Conservation (phyloP, 345 rosid species). For the Populus ilicifolia region DNA sequence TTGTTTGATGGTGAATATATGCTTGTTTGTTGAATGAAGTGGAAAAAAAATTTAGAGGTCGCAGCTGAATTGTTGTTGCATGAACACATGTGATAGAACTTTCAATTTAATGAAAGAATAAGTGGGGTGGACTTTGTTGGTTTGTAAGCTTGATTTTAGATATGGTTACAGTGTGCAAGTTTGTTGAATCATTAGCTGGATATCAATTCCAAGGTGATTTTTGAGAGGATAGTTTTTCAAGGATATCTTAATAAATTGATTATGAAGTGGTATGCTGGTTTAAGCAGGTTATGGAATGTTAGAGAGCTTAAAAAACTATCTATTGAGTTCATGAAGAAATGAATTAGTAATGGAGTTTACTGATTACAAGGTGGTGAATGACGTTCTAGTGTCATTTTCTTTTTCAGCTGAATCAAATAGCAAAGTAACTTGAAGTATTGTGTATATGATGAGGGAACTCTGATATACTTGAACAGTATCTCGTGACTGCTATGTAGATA, state of each 20-base stretch:
- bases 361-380: not conserved
- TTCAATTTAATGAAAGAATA: not conserved
- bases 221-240: not conserved
- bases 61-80: conserved; percentile 10
- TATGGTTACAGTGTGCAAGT: not conserved
- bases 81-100: conserved; percentile 5
- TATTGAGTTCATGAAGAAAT: not conserved
- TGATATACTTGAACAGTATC: not conserved
- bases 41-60: conserved; percentile 7
- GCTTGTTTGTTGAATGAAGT: not conserved
- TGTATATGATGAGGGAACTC: not conserved
- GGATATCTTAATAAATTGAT: not conserved
- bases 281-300: not conserved
- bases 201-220: not conserved
- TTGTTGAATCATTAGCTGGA: conserved; percentile 2
- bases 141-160: not conserved
- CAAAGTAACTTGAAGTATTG: not conserved
- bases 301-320: conserved; percentile 6
- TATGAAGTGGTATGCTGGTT: not conserved
- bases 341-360: not conserved
- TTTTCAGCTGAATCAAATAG: not conserved
- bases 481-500: not conserved
- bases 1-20: not conserved
- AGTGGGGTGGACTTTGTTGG: not conserved
- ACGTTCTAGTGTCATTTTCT: not conserved